phyloP scores from a whole-genome alignment of 2,329 filamentous ascomycete species.

The Alternaria sp. region DNA sequence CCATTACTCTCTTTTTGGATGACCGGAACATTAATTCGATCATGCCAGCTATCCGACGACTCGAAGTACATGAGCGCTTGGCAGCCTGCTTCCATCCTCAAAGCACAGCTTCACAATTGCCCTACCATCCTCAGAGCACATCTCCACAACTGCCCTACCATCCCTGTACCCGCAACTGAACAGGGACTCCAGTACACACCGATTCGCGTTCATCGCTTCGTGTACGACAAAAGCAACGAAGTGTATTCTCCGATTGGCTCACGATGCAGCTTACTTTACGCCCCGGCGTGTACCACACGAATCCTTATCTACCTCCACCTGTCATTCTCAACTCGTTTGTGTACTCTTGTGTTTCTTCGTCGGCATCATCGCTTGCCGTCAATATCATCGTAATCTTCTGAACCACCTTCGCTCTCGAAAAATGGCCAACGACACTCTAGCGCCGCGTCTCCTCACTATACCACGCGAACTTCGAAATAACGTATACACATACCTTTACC shows the following conservation, averaged over 20 bases:
- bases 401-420: neutral
- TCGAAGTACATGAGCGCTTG: neutral
- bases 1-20: neutral
- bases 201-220: neutral
- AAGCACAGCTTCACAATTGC: neutral
- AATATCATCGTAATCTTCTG: neutral
- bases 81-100: neutral
- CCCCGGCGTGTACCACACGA: neutral
- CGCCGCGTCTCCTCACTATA: neutral
- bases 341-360: neutral
- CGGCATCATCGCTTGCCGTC: neutral
- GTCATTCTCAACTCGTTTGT: neutral
- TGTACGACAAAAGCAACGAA: neutral
- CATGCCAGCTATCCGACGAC: neutral
- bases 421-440: neutral
- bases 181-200: neutral
- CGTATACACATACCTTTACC: neutral
- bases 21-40: neutral
- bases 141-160: neutral
- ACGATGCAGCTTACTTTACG: neutral
- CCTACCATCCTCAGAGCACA: neutral
- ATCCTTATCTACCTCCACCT: neutral
- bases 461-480: slow-evolving; percentile 1
- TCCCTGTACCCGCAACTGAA: neutral
- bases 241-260: neutral